phyloP scores from a whole-genome alignment of 2,329 filamentous ascomycete species.

The Hymenoscyphus fructigenus region DNA sequence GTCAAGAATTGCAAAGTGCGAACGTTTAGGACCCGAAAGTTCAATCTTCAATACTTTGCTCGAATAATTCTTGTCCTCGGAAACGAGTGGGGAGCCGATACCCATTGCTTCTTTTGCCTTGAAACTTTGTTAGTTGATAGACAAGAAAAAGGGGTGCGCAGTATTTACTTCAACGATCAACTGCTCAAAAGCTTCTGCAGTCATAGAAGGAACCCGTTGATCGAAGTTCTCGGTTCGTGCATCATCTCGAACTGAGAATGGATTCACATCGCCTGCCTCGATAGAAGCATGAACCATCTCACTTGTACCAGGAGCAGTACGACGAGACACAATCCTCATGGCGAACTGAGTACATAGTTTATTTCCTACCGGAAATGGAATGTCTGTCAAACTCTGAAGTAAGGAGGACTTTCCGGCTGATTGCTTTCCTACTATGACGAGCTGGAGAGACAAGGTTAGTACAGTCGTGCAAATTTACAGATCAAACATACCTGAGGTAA shows the following conservation, averaged over 20 bases:
- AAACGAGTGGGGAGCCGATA: constrained; percentile 29
- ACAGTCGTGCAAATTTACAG: background rate
- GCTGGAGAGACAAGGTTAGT: constrained; percentile 16
- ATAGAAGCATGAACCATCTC: constrained; percentile 38
- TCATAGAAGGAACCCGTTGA: constrained; percentile 24
- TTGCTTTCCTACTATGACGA: constrained; percentile 41
- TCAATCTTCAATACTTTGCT: constrained; percentile 41
- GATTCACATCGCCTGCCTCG: constrained; percentile 18
- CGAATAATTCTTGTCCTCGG: constrained; percentile 39
- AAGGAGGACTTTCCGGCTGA: constrained; percentile 42
- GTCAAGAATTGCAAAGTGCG: constrained; percentile 42
- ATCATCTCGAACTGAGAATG: constrained; percentile 22
- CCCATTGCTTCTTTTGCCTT: constrained; percentile 35
- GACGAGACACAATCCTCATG: constrained; percentile 40
- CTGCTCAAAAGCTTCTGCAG: constrained; percentile 32
- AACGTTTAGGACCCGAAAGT: constrained; percentile 38
- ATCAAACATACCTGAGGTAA: constrained; percentile 38
- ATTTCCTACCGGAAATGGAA: constrained; percentile 39
- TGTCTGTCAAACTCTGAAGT: constrained; percentile 40
- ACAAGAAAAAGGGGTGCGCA: background rate
- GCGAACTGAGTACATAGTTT: constrained; percentile 41
- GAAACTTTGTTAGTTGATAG: background rate
- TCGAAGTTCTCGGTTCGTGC: constrained; percentile 23
- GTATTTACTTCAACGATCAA: constrained; percentile 36
- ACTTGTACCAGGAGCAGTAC: constrained; percentile 32